Conservation (phyloP, 179 eudicot species). For the Gypsophila paniculata region DNA sequence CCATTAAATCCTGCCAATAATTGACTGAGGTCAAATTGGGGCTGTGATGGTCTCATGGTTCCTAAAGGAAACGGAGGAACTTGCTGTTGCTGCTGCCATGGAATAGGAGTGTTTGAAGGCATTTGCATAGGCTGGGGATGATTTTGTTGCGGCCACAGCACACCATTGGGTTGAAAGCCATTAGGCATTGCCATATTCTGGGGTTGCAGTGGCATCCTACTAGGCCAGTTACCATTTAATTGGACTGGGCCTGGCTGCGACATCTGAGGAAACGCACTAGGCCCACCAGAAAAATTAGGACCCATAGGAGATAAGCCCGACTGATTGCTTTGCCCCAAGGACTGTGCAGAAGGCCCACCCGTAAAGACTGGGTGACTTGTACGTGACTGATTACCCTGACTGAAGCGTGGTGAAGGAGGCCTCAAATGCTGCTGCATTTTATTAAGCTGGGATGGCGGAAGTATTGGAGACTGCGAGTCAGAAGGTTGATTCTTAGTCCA, state of each 20-base stretch:
- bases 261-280: slow-evolving; percentile 11
- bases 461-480: slow-evolving; percentile 24
- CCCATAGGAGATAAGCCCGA: slow-evolving; percentile 12
- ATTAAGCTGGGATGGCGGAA: slow-evolving; percentile 23
- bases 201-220: slow-evolving; percentile 16
- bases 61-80: slow-evolving; percentile 15
- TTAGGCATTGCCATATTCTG: slow-evolving; percentile 16
- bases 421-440: slow-evolving; percentile 21
- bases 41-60: background rate
- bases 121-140: slow-evolving; percentile 2
- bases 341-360: slow-evolving; percentile 16
- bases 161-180: slow-evolving; percentile 13
- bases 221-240: slow-evolving; percentile 17
- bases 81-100: slow-evolving; percentile 11
- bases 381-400: slow-evolving; percentile 11
- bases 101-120: slow-evolving; percentile 6
- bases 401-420: slow-evolving; percentile 8
- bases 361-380: background rate
- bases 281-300: slow-evolving; percentile 17
- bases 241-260: background rate
- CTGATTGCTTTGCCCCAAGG: slow-evolving; percentile 16
- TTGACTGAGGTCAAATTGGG: slow-evolving; percentile 16
- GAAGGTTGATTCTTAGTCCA: slow-evolving; percentile 33
- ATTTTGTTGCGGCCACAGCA: slow-evolving; percentile 10
- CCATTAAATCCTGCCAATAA: background rate